A percentile compares a stretch with the other conserved stretches of the same genome.
Conservation (phyloP, 129 eudicot genomes). For the Erigeron canadensis region DNA sequence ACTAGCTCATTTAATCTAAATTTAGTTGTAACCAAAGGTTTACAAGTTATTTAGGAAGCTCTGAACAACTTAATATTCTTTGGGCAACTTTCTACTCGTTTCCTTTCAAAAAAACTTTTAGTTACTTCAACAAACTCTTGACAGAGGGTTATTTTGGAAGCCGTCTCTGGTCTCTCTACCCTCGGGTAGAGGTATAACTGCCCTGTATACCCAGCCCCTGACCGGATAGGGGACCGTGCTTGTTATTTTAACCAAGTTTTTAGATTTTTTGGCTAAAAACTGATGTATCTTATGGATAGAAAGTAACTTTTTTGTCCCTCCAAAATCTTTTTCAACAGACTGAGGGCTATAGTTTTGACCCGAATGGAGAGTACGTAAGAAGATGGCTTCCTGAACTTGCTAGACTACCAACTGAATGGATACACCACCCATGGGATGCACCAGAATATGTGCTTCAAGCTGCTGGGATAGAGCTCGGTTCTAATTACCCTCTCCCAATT, state of each 20-base stretch:
- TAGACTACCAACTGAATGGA: conserved; percentile 95
- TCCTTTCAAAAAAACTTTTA: background rate
- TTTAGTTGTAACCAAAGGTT: too few species aligned
- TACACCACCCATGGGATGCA: conserved; percentile 99
- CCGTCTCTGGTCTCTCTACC: too few species aligned
- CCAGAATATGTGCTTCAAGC: conserved; percentile 92
- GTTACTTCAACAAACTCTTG: too few species aligned
- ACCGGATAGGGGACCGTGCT: too few species aligned
- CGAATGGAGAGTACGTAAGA: conserved; percentile 91
- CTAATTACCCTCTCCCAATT: conserved; percentile 87
- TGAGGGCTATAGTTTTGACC: conserved; percentile 91
- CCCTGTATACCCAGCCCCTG: too few species aligned
- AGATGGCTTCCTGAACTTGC: conserved; percentile 97
- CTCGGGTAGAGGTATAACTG: too few species aligned
- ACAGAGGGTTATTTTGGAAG: too few species aligned
- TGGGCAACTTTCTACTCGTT: background rate
- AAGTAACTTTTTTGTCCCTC: background rate
- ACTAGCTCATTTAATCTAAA: too few species aligned
- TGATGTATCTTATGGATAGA: background rate
- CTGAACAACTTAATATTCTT: background rate
- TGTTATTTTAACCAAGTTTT: background rate
- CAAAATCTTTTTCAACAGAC: conserved; percentile 39
- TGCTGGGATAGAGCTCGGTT: conserved; percentile 91
- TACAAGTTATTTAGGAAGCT: background rate
- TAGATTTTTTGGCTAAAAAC: background rate